Evolutionary conservation across 345 rosid species (phyloP).

Genomic region (Aegle marmelos): DNA sequence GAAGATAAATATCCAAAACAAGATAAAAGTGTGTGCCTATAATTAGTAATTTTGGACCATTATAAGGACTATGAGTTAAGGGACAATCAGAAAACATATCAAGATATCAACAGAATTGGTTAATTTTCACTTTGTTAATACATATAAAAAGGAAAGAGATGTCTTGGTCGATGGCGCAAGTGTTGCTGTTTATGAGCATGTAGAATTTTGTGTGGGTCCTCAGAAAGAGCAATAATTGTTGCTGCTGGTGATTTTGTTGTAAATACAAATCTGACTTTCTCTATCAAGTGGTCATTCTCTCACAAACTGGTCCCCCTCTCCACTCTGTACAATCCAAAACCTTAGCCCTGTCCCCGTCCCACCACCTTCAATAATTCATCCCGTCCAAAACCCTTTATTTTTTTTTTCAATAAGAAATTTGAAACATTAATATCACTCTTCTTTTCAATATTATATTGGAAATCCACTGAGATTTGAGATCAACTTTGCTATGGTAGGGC

Average conservation of each 20-base stretch:
- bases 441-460: too few species aligned
- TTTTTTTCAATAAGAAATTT: too few species aligned
- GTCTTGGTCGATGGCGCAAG: conserved; percentile 8
- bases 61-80: neutral
- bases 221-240: conserved; percentile 28
- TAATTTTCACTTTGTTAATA: neutral
- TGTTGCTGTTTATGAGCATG: conserved; percentile 3
- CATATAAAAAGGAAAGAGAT: conserved; percentile 10
- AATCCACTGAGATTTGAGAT: neutral
- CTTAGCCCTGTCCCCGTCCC: neutral
- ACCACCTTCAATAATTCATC: conserved; percentile 10
- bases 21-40: too few species aligned
- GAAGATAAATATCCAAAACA: too few species aligned
- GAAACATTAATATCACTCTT: neutral
- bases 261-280: conserved; percentile 19
- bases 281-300: conserved; percentile 13
- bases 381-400: neutral
- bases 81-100: neutral
- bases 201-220: conserved; percentile 25
- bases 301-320: conserved; percentile 4
- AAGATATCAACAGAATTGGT: neutral
- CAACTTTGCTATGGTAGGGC: too few species aligned
- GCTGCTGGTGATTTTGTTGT: conserved; percentile 16
- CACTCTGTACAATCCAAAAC: neutral
- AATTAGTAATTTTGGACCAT: neutral